phyloP scores from a whole-genome alignment of 331 rosid species.

The Prunus yedoensis region DNA sequence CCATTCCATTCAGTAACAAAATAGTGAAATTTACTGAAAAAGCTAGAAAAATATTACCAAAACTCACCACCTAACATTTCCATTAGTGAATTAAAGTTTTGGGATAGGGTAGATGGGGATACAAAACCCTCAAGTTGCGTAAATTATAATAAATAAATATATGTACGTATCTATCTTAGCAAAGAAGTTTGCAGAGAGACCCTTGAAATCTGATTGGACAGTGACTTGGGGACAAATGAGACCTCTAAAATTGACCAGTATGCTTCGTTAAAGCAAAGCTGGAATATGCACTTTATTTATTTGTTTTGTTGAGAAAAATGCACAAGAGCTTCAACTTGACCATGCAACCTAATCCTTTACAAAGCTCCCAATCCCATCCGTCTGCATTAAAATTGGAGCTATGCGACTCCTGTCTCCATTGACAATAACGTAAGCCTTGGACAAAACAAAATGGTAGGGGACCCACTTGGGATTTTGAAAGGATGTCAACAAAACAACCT shows the following conservation, averaged over 20 bases:
- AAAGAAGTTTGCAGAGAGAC: not conserved
- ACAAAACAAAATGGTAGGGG: not conserved
- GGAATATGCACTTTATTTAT: not conserved
- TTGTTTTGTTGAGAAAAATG: not conserved
- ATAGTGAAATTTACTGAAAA: too few species aligned
- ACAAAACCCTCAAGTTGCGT: not conserved
- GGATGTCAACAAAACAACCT: not conserved
- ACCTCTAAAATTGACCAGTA: conserved; percentile 13
- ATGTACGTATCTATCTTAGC: not conserved
- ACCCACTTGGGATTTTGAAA: not conserved
- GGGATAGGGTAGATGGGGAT: not conserved
- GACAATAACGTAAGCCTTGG: too few species aligned
- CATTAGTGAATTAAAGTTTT: not conserved
- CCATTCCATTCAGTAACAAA: too few species aligned
- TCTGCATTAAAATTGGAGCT: not conserved
- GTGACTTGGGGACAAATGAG: not conserved
- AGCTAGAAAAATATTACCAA: too few species aligned
- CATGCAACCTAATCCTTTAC: not conserved
- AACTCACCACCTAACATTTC: not conserved
- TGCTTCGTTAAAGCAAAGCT: not conserved
- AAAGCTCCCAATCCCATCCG: not conserved
- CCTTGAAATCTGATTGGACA: not conserved
- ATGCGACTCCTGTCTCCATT: not conserved
- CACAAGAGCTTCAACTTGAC: not conserved
- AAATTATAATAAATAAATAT: too few species aligned